These are phyloP conservation scores for Phyllosticta citribraziliensis DNA, from an alignment of 2,329 filamentous ascomycete genomes.

Conservation along the genomic window DNA sequence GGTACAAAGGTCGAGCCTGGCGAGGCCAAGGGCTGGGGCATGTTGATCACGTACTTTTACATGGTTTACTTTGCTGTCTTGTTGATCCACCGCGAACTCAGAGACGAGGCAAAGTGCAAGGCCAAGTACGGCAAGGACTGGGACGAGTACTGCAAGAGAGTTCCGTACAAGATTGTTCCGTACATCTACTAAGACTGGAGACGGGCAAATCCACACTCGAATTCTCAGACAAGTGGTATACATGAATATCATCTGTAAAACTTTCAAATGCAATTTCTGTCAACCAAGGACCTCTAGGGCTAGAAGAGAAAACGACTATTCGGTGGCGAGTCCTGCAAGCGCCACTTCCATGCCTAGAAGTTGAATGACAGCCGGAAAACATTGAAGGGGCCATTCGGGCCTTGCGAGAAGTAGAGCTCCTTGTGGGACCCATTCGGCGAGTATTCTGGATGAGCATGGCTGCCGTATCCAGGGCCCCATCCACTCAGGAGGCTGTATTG, in stretches of 20 bases:
- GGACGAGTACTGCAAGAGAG: slow-evolving; percentile 76
- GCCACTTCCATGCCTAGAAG: not conserved
- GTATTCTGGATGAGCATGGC: slow-evolving; percentile 3
- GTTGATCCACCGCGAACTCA: slow-evolving; percentile 72
- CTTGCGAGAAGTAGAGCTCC: slow-evolving; percentile 7
- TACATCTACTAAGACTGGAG: slow-evolving; percentile 57
- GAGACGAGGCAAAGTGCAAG: slow-evolving; percentile 85
- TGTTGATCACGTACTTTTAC: slow-evolving; percentile 90
- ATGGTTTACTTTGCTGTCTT: slow-evolving; percentile 83
- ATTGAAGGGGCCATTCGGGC: slow-evolving; percentile 7
- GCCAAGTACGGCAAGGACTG: slow-evolving; percentile 90
- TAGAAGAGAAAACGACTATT: not conserved
- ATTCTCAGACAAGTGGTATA: not conserved
- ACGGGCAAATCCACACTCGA: not conserved
- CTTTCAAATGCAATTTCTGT: not conserved
- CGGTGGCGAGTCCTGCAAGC: not conserved
- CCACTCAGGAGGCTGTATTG: not conserved
- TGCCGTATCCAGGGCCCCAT: not conserved
- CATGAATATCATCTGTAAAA: not conserved
- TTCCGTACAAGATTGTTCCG: slow-evolving; percentile 74
- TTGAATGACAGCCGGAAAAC: slow-evolving; percentile 9
- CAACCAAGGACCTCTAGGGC: not conserved
- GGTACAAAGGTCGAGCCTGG: slow-evolving; percentile 60
- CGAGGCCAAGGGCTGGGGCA: slow-evolving; percentile 70
- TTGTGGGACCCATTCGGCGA: not conserved